These are phyloP conservation scores for Isabelozyma heimii DNA, from an alignment of 805 yeast species.

Conservation along the genomic window DNA sequence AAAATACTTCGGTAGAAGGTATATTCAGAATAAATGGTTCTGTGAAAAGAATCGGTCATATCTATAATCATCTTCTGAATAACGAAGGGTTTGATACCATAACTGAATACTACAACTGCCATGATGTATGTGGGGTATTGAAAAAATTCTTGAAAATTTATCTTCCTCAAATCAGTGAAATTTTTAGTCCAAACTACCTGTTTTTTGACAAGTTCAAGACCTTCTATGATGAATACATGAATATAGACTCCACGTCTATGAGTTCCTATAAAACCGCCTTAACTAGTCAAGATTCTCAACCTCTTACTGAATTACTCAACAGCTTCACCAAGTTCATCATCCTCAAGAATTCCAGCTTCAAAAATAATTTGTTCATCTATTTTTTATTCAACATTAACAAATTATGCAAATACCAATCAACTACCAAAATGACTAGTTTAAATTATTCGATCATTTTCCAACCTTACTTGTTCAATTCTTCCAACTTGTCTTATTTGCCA, in stretches of 20 bases:
- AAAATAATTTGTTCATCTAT: slow-evolving; percentile 16
- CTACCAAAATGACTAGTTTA: slow-evolving; percentile 26
- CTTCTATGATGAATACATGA: slow-evolving; percentile 2
- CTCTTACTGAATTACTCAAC: slow-evolving; percentile 4
- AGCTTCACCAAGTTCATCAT: slow-evolving; percentile 10
- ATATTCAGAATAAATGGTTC: slow-evolving; percentile 32
- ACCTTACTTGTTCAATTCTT: slow-evolving; percentile 23
- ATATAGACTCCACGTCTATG: neutral
- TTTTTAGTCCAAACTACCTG: neutral
- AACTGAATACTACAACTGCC: slow-evolving; percentile 13
- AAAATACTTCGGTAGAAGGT: slow-evolving; percentile 21
- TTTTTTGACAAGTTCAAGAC: slow-evolving; percentile 6
- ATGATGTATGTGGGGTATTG: slow-evolving; percentile 26
- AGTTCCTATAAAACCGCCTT: slow-evolving; percentile 2
- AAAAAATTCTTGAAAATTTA: slow-evolving; percentile 19
- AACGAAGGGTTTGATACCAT: slow-evolving; percentile 9
- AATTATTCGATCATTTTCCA: slow-evolving; percentile 31
- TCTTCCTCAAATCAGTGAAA: slow-evolving; percentile 4
- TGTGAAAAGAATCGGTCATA: slow-evolving; percentile 18
- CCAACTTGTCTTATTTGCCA: slow-evolving; percentile 11
- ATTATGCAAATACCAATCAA: slow-evolving; percentile 12
- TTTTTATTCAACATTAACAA: slow-evolving; percentile 10
- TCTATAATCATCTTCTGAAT: slow-evolving; percentile 10
- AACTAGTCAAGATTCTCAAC: neutral
- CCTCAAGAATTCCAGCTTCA: slow-evolving; percentile 10